Evolutionary conservation across 768 basidiomycete genomes (phyloP), one percentile per base, ranked within the genome.

Genomic region (Auriculariales sp.): DNA sequence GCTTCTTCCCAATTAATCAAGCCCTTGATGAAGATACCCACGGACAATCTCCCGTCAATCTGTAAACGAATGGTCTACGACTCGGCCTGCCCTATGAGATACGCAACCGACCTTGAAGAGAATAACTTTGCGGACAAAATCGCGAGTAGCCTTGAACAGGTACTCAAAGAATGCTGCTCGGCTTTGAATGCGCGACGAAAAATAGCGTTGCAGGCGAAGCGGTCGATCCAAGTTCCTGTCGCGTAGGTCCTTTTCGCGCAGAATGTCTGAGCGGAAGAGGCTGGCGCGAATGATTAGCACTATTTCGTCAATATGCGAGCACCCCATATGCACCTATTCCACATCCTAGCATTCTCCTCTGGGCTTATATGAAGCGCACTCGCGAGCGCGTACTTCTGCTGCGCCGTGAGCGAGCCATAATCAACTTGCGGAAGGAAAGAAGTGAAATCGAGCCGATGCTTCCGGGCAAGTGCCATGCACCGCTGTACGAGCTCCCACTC

Each of bases 21-120:
- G 3, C 80, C 79, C 33, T 74, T 65, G 59, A 82, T 75, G 59
- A 82, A 82, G 11, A 83, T 72, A 0, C 77, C 79, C 24, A 80
- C 61, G 1, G 77, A 63, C 54, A 82, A 81, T 3, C 80, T 68
- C 22, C 75, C 70, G 51, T 81, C 78, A 1, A 75, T 74, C 81
- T 82, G 32, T 4, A 36, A 22, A 27, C 32, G 27, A 49, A 35
- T 30, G 14, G 9, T 19, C 35, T 19, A 19, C 4, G 19, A 30
- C 19, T 35, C 6, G 46, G 31, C 17, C 32, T 19, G n/a, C 33
- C 28, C 45, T 15, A 36, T 31, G 28, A 17, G 33, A 3, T 6
- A 14, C 10, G 25, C 3, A 28, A 36, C 62, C 6, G 48, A 80
- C 80, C 64, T 79, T 72, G 24, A 83, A 49, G 6, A 82, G 62